Percentiles rank a stretch among this genome's conserved stretches.
Evolutionary conservation across 2,329 filamentous ascomycete species (phyloP).

Genomic region (Grosmannia clavigera): DNA sequence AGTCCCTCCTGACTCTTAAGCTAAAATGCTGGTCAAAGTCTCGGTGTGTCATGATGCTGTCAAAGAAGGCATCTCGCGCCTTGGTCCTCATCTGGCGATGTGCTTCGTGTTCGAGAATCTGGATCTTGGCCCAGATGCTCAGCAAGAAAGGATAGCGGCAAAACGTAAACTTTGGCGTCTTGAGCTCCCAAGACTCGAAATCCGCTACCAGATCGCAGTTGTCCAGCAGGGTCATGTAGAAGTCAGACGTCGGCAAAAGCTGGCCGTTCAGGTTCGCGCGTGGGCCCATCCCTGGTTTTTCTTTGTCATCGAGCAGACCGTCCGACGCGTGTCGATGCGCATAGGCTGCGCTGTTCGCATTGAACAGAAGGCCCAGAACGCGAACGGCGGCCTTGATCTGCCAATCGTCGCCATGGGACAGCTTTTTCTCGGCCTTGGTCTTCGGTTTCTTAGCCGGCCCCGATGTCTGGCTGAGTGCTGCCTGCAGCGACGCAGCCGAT

Average conservation of each 20-base stretch:
- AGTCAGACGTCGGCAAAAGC: constrained; percentile 67
- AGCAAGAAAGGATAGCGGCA: constrained; percentile 89
- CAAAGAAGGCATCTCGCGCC: constrained; percentile 81
- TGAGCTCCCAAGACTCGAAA: constrained; percentile 78
- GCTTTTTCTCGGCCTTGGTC: constrained; percentile 35
- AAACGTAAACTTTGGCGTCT: constrained; percentile 65
- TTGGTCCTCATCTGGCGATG: constrained; percentile 80
- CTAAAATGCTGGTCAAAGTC: constrained; percentile 66
- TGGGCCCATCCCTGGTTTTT: constrained; percentile 22
- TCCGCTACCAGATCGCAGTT: constrained; percentile 75
- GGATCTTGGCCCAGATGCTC: constrained; percentile 85
- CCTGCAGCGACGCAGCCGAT: constrained; percentile 60
- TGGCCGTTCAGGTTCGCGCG: constrained; percentile 42
- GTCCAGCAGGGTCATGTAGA: constrained; percentile 79
- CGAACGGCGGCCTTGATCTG: constrained; percentile 71
- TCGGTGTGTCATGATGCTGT: constrained; percentile 67
- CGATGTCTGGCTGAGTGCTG: constrained; percentile 49
- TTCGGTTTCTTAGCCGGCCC: constrained; percentile 37
- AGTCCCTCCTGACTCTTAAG: constrained; percentile 68
- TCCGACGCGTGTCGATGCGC: constrained; percentile 17
- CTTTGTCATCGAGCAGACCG: background rate
- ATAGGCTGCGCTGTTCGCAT: constrained; percentile 54
- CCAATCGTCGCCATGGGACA: constrained; percentile 71
- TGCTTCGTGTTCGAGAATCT: constrained; percentile 79
- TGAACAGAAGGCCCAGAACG: constrained; percentile 69